phyloP scores from a whole-genome alignment of 805 yeast species.

The Saturnispora saitoi region DNA sequence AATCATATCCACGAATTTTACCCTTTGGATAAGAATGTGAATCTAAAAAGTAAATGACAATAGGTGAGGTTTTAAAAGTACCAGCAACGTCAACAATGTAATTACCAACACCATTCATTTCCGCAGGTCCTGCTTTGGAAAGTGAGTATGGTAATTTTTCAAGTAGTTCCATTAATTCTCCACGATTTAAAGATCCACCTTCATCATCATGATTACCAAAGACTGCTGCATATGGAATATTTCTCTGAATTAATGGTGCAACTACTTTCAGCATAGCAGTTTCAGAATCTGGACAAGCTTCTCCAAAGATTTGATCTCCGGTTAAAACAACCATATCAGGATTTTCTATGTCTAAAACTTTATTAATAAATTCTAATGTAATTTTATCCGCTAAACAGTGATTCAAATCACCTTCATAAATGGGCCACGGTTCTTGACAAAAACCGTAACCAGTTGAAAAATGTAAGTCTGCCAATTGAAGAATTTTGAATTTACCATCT shows the following conservation, averaged over 20 bases:
- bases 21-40: constrained; percentile 72
- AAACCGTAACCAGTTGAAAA: constrained; percentile 75
- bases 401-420: constrained; percentile 26
- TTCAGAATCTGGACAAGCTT: constrained; percentile 67
- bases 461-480: constrained; percentile 90
- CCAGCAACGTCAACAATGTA: constrained; percentile 51
- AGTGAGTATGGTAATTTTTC: constrained; percentile 59
- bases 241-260: constrained; percentile 53
- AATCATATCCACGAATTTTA: constrained; percentile 77
- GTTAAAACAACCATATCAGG: constrained; percentile 84
- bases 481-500: constrained; percentile 56
- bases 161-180: constrained; percentile 50
- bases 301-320: constrained; percentile 90
- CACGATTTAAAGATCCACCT: constrained; percentile 63
- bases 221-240: constrained; percentile 76
- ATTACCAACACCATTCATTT: constrained; percentile 78
- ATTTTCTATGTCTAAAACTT: constrained; percentile 59
- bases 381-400: constrained; percentile 73
- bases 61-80: constrained; percentile 1
- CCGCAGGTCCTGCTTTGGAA: constrained; percentile 53
- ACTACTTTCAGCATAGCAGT: constrained; percentile 74
- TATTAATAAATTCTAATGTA: constrained; percentile 52
- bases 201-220: constrained; percentile 96
- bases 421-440: constrained; percentile 69
- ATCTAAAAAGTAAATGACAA: constrained; percentile 71